These are phyloP conservation scores for Fusarium verrucosum DNA, from an alignment of 2,329 filamentous ascomycete species.

Conservation along the genomic window DNA sequence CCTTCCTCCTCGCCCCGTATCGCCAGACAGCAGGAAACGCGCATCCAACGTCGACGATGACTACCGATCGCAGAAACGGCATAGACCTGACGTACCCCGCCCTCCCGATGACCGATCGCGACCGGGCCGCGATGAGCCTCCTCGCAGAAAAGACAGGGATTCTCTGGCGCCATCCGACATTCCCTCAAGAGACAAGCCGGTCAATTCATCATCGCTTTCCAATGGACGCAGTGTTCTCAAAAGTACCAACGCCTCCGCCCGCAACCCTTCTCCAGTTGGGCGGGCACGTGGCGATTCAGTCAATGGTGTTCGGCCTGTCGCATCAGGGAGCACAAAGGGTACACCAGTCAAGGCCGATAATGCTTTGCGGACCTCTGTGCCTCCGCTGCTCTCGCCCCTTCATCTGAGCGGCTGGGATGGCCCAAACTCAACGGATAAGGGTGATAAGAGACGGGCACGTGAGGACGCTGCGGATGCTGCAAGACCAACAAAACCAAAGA, in stretches of 20 bases:
- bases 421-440: slow-evolving; percentile 47
- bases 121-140: slow-evolving; percentile 48
- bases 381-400: slow-evolving; percentile 63
- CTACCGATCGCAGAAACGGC: slow-evolving; percentile 57
- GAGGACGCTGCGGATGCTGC: slow-evolving; percentile 44
- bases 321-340: slow-evolving; percentile 47
- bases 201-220: slow-evolving; percentile 45
- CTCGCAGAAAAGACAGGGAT: slow-evolving; percentile 47
- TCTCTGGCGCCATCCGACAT: slow-evolving; percentile 44
- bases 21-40: slow-evolving; percentile 60
- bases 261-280: slow-evolving; percentile 49
- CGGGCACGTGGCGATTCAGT: slow-evolving; percentile 54
- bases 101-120: slow-evolving; percentile 47
- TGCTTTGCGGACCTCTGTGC: slow-evolving; percentile 54
- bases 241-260: slow-evolving; percentile 35
- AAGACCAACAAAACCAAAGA: slow-evolving; percentile 47
- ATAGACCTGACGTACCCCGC: slow-evolving; percentile 52
- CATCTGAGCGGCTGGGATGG: slow-evolving; percentile 58
- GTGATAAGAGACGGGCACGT: slow-evolving; percentile 48
- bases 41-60: slow-evolving; percentile 56
- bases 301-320: slow-evolving; percentile 54
- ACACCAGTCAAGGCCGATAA: slow-evolving; percentile 53
- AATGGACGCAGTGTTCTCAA: slow-evolving; percentile 53
- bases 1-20: slow-evolving; percentile 51
- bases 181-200: slow-evolving; percentile 43